Evolutionary conservation across 805 yeast species (phyloP), one percentile per base, ranked within the genome.

Genomic region (Sugiyamaella qingdaonensis): DNA sequence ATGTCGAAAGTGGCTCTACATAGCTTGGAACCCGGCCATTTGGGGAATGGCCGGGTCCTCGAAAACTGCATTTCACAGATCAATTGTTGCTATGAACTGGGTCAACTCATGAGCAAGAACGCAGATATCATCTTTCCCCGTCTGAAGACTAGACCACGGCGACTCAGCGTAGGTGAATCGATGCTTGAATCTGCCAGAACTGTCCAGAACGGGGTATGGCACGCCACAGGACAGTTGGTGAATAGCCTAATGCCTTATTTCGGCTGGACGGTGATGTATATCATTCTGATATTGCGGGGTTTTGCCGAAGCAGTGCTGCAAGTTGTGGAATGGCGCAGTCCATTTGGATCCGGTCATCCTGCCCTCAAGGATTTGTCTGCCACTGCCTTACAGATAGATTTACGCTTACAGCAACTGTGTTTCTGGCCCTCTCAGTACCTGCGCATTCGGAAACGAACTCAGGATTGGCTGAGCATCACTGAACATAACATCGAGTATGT

Each of bases 381-480:
- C 2, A 77, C 86, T 0, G 83, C 88, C 3, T 83, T 83, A 61
- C 98, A 92, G 65, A 71, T 90, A 1, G 95, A 89, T 64, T 70
- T 89, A 29, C 70, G 97, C 44, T 69, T 87, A 11, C 84, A 82
- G 56, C 97, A 91, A 60, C 66, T 88, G 13, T 80, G 87, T 59
- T 84, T 80, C 61, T 80, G 90, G 61, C 97, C 97, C 0, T 75
- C 80, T 1, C 97, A 91, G 64, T 88, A 86, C 61, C 65, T 81
- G 47, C 78, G 82, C 46, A 75, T 85, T 19, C 61, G 80, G 72
- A 60, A 65, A 56, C 51, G 68, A 57, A 62, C 73, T 59, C 60
- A 68, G 57, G 60, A 70, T 64, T 65, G 78, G 77, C 35, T 69
- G 68, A 41, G 72, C 61, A 61, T 66, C 61, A 59, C 69, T 1